Conservation (phyloP, 2,329 filamentous ascomycete species). For the Metarhizium anisopliae region DNA sequence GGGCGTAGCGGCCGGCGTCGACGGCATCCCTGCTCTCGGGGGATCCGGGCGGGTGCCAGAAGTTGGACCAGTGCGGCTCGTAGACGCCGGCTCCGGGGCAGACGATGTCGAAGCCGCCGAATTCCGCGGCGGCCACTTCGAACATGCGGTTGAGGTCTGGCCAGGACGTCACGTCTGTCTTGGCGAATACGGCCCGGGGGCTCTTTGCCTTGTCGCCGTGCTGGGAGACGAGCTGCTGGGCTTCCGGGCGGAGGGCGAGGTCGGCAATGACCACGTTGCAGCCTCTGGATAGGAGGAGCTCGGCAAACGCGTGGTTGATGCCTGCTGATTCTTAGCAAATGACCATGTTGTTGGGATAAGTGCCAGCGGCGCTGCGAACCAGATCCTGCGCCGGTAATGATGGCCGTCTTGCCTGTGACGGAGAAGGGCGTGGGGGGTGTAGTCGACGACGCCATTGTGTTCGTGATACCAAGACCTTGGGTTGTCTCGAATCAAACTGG, state of each 20-base stretch:
- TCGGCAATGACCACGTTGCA: conserved; percentile 39
- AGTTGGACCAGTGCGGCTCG: conserved; percentile 33
- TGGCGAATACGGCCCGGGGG: conserved; percentile 29
- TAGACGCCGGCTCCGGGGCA: conserved; percentile 38
- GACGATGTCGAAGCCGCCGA: conserved; percentile 31
- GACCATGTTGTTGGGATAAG: neutral
- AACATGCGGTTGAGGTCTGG: conserved; percentile 26
- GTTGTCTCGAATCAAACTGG: neutral
- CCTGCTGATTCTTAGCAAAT: conserved; percentile 13
- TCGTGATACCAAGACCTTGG: neutral
- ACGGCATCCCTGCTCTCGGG: conserved; percentile 20
- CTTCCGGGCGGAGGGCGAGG: conserved; percentile 28
- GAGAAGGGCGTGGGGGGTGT: neutral
- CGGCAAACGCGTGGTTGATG: conserved; percentile 35
- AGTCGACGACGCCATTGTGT: neutral
- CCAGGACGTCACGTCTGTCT: conserved; percentile 37
- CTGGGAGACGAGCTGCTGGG: conserved; percentile 22
- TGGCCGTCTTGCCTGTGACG: conserved; percentile 13
- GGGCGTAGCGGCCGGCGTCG: conserved; percentile 21
- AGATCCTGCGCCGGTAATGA: conserved; percentile 16
- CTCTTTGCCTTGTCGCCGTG: conserved; percentile 10
- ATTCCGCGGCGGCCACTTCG: conserved; percentile 21
- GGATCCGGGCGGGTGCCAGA: conserved; percentile 32
- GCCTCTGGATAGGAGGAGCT: conserved; percentile 27
- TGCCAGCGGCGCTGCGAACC: conserved; percentile 6